A percentile compares a stretch with the other conserved stretches of the same genome.
Evolutionary conservation across 257 asterid genomes (phyloP).

Genomic region (Solanum dulcamara): DNA sequence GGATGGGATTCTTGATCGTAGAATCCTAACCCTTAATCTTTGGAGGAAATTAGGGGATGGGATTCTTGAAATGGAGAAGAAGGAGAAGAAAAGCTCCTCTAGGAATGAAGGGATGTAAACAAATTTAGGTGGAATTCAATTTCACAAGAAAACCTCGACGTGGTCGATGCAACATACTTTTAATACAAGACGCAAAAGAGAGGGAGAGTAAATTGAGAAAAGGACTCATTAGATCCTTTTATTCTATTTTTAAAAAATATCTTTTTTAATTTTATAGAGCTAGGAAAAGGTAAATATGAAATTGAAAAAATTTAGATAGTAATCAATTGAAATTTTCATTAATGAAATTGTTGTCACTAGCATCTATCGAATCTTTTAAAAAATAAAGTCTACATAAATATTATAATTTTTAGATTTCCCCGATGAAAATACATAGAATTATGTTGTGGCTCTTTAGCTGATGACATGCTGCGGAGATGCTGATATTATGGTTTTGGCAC

Average conservation of each 20-base stretch:
- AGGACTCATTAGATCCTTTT: not conserved
- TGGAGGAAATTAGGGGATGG: not conserved
- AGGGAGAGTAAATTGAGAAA: not conserved
- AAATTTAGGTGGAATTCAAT: not conserved
- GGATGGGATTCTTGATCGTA: not conserved
- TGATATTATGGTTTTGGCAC: not conserved
- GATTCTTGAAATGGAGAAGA: not conserved
- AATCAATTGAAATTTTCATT: too few species aligned
- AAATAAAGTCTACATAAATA: too few species aligned
- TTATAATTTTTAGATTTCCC: too few species aligned
- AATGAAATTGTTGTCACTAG: too few species aligned
- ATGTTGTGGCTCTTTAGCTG: not conserved
- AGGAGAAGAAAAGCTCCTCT: not conserved
- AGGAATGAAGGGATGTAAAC: not conserved
- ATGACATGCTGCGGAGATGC: conserved; percentile 29
- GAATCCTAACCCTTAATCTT: not conserved
- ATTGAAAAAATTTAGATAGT: too few species aligned
- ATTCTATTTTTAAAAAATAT: too few species aligned
- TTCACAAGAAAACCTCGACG: not conserved
- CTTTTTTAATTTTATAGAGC: too few species aligned
- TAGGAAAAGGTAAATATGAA: too few species aligned
- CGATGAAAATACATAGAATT: not conserved
- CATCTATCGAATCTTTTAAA: too few species aligned
- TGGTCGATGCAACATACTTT: not conserved
- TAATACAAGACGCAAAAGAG: not conserved